phyloP scores from a whole-genome alignment of 2,329 filamentous ascomycete species.

The Penicillium glabrum region DNA sequence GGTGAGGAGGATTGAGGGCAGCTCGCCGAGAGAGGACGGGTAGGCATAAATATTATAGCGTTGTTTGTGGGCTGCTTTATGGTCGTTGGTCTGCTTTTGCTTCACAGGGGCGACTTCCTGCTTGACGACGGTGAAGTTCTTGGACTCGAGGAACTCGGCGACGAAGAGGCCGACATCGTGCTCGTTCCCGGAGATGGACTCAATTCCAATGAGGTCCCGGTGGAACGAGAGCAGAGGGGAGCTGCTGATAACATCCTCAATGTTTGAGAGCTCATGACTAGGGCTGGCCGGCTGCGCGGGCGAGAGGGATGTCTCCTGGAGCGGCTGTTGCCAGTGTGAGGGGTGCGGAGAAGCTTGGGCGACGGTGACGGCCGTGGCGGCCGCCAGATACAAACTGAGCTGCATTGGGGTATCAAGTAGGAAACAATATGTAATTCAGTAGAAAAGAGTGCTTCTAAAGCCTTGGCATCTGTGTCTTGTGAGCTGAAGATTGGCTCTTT shows the following conservation, averaged over 20 bases:
- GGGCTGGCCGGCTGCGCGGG: not conserved
- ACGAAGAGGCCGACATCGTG: constrained; percentile 68
- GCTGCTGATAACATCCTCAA: constrained; percentile 39
- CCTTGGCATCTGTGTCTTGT: not conserved
- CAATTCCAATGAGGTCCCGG: constrained; percentile 69
- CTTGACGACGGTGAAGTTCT: constrained; percentile 63
- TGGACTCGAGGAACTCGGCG: constrained; percentile 61
- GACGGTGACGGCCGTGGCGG: constrained; percentile 17
- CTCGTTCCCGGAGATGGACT: constrained; percentile 72
- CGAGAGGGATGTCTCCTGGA: constrained; percentile 10
- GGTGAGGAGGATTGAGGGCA: constrained; percentile 45
- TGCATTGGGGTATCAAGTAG: constrained; percentile 13
- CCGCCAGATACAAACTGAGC: constrained; percentile 19
- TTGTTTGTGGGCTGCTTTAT: constrained; percentile 2
- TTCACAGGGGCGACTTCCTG: constrained; percentile 42
- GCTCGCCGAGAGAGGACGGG: constrained; percentile 19
- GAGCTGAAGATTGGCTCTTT: not conserved
- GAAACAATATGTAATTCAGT: not conserved
- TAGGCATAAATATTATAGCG: constrained; percentile 78
- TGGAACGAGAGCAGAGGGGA: constrained; percentile 69
- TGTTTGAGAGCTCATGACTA: constrained; percentile 7
- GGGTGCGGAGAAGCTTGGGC: constrained; percentile 30
- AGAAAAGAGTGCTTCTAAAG: not conserved
- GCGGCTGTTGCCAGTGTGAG: constrained; percentile 23
- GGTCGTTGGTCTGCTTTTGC: constrained; percentile 6